Conservation (phyloP, 1,284 basidiomycete species). For the Trichosporon sp. region DNA sequence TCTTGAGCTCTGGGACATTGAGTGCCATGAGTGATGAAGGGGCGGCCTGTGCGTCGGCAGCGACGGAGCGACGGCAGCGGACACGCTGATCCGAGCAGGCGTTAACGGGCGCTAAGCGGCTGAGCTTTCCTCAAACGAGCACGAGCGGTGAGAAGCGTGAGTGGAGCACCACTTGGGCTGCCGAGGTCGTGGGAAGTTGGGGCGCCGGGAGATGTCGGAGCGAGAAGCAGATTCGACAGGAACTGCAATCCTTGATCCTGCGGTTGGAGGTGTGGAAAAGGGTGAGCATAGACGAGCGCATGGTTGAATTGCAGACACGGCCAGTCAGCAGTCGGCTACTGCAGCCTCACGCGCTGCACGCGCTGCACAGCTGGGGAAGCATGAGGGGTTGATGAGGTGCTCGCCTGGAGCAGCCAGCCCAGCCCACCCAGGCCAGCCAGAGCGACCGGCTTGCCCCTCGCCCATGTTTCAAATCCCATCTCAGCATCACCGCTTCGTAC, state of each 20-base stretch:
- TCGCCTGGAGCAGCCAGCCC: background rate
- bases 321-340: slow-evolving; percentile 1
- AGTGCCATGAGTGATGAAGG: background rate
- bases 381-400: background rate
- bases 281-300: slow-evolving; percentile 1
- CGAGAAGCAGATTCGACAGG: background rate
- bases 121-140: background rate
- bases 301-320: slow-evolving; percentile 7
- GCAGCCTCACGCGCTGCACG: background rate
- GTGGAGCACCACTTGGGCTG: background rate
- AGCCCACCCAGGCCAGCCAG: background rate
- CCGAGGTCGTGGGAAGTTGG: background rate
- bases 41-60: background rate
- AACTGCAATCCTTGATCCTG: background rate
- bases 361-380: background rate
- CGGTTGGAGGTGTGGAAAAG: background rate
- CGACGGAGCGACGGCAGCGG: background rate
- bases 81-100: background rate
- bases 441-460: background rate
- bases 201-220: slow-evolving; percentile 11
- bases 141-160: background rate
- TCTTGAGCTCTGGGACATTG: background rate
- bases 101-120: no score
- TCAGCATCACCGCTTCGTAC: background rate
- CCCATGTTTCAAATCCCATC: slow-evolving; percentile 3